Conservation (phyloP, 2,329 filamentous ascomycete species). For the Neonectria magnoliae region DNA sequence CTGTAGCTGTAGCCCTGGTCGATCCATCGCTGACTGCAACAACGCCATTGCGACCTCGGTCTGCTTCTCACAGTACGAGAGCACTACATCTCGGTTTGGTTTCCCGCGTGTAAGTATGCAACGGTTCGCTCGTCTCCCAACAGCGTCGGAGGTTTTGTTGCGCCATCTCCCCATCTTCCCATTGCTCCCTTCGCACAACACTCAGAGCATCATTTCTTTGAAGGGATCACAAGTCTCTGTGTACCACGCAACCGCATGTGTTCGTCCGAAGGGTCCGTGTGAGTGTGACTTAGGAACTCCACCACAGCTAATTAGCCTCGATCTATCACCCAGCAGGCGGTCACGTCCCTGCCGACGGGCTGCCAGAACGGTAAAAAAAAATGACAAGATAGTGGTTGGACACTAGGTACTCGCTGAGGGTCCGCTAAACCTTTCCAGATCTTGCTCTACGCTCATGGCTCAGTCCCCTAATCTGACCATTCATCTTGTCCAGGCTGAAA, state of each 20-base stretch:
- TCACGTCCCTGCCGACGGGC: constrained; percentile 7
- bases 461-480: constrained; percentile 10
- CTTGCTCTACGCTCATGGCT: constrained; percentile 2
- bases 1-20: constrained; percentile 9
- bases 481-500: not conserved
- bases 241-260: not conserved
- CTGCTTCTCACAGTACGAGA: constrained; percentile 10
- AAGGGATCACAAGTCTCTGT: not conserved
- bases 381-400: constrained; percentile 6
- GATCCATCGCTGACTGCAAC: constrained; percentile 15
- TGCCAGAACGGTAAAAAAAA: not conserved
- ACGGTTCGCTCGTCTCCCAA: not conserved
- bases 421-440: constrained; percentile 26
- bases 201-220: not conserved
- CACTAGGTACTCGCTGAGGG: not conserved
- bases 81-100: not conserved
- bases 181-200: not conserved
- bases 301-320: constrained; percentile 25
- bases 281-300: constrained; percentile 12
- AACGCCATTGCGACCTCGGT: constrained; percentile 25
- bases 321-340: constrained; percentile 17
- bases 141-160: not conserved
- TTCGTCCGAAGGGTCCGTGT: not conserved
- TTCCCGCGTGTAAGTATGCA: not conserved
- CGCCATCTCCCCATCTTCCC: not conserved